Evolutionary conservation across 495 filamentous ascomycete genomes (phyloP), one percentile per base, ranked within the genome.

Genomic region (Penicillium ochrochloron): DNA sequence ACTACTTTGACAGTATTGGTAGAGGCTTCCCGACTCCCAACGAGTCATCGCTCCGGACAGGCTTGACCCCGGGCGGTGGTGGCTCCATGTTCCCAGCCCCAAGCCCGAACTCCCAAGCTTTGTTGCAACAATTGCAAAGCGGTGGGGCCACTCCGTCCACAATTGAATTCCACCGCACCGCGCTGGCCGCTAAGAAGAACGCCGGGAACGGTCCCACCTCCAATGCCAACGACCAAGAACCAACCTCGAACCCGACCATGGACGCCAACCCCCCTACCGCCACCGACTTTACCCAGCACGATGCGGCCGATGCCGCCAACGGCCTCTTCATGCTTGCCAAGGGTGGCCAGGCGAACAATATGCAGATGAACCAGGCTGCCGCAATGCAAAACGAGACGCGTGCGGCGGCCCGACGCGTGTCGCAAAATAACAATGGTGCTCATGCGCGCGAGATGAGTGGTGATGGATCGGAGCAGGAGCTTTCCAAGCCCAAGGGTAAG

Each of bases 61-160:
- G 95, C 54, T 77, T 99, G 62, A 99, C 96, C 35, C 95, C 95
- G 19, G 95, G 95, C 57, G 95, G 95, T 46, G 93, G 94, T 70
- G 95, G 95, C 63, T 97, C 94, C 71, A 97, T 99, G 91, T 99
- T 99, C 82, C 92, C 94, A 34, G 91, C 88, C 34, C 91, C 93
- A 5, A 94, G 92, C 71, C 95, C 95, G 19, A 94, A 90, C 73
- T 91, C 92, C 0, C 89, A 92, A 73, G 87, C 91, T 31, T 72
- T 97, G 31, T 89, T 93, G 73, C 88, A 90, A 57, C 86, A 89
- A 70, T 81, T 97, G 39, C 88, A 90, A 64, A 90, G 86, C 75
- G 91, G 91, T 58, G 90, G 89, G 54, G 88, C 93, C 14, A 99
- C 95, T 23, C 95, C 95, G 15, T 88, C 88, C 37, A 96, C 94